phyloP scores from a whole-genome alignment of 2,329 filamentous ascomycete species.

The Xylogone sp. region DNA sequence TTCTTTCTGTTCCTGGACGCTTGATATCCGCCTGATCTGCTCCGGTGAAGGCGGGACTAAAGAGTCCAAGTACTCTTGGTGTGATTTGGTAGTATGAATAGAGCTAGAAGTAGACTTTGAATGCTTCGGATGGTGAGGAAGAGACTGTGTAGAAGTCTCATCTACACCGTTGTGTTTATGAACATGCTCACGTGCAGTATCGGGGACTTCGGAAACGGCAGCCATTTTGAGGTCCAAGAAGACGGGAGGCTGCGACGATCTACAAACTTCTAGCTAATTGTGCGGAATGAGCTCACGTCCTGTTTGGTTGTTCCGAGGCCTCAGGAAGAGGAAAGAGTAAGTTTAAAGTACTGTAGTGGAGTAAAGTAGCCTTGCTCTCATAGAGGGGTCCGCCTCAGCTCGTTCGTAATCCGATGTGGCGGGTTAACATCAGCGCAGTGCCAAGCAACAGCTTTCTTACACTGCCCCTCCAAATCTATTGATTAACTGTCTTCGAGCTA shows the following conservation, averaged over 20 bases:
- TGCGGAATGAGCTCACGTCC: no score
- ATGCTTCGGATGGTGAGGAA: neutral
- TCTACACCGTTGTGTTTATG: neutral
- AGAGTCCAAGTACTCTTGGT: constrained; percentile 27
- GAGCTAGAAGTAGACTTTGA: constrained; percentile 8
- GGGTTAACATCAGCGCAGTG: neutral
- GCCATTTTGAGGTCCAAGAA: no score
- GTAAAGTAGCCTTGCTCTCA: neutral
- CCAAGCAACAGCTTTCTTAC: neutral
- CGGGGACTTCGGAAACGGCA: no score
- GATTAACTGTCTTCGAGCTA: no score
- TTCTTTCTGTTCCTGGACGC: constrained; percentile 39
- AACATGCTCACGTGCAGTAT: no score
- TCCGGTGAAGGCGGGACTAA: constrained; percentile 22
- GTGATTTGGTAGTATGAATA: constrained; percentile 11
- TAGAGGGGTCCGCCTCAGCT: neutral
- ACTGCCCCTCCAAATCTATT: neutral
- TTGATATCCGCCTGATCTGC: constrained; percentile 45
- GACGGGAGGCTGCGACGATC: no score
- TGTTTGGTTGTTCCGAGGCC: no score
- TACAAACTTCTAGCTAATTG: no score
- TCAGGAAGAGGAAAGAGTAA: neutral
- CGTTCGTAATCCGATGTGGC: neutral
- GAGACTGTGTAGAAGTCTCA: neutral
- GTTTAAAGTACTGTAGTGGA: neutral